Base-by-base conservation (phyloP, 495 filamentous ascomycete species). In the Xeromyces bisporus region DNA sequence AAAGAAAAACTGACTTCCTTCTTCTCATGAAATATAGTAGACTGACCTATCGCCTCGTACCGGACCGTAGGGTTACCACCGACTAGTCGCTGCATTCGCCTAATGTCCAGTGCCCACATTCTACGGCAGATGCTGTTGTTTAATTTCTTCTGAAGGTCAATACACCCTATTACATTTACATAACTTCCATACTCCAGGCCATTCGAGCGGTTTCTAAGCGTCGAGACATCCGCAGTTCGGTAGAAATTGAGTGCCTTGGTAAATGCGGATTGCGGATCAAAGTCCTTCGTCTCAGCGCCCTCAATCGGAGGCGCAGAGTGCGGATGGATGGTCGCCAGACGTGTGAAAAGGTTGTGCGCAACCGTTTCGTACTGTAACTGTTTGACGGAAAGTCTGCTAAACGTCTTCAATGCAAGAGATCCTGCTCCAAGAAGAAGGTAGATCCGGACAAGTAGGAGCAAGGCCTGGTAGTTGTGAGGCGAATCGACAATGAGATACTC, bases 311-410 rank as follows among this genome's bases (percentile, higher is more conserved):
- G 55, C 14, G 52, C 51, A 12, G 55, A 50, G 30, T 60, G 53
- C 29, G 67, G 67, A 35, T 70, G 67, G 7, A 74, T 56, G 0
- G 61, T 65, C n/a, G 67, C 64, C 24, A 75, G 51, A 10, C 69
- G 62, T 0, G 70, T 71, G 40, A 64, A 65, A 8, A 74, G 46
- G 17, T 64, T 64, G 39, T 75, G 70, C 9, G 67, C 58, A 28
- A 75, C 48, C 13, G 64, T 67, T 38, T 73, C 68, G 36, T 62
- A 63, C 40, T 75, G 71, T 16, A 74, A 46, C 26, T 75, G 68
- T 37, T 75, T 75, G 31, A 75, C 60, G 12, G 67, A 67, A 11
- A 75, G 52, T 24, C 57, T 63, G 33, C 56, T 55, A 36, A 73
- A 74, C 4, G 53, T 55, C 18, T 51, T 57, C 39, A 73, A 38